These are phyloP conservation scores for Stagonosporopsis vannaccii DNA, from an alignment of 2,329 filamentous ascomycete species.

Conservation along the genomic window DNA sequence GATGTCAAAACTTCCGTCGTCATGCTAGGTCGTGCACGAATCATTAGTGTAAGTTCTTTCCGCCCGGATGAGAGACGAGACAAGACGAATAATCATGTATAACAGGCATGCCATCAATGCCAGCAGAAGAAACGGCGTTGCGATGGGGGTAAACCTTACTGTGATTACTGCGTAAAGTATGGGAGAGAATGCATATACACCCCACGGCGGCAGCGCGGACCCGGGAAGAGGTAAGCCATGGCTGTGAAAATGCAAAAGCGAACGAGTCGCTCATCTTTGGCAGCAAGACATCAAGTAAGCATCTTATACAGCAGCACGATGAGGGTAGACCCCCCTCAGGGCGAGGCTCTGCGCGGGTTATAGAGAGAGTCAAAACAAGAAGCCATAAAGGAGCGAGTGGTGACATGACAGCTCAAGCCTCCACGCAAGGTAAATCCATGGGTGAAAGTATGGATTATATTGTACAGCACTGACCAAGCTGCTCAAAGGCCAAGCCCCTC, in stretches of 20 bases:
- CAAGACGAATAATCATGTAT: neutral
- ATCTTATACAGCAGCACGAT: neutral
- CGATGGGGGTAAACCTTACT: conserved; percentile 1
- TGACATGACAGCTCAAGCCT: neutral
- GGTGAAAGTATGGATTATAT: neutral
- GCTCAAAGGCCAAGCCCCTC: neutral
- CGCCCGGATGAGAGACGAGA: neutral
- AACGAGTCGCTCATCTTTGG: neutral
- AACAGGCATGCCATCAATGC: conserved; percentile 7
- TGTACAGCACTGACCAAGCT: neutral
- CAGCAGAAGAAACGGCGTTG: conserved; percentile 6
- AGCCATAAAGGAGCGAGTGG: neutral
- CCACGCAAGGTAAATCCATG: neutral
- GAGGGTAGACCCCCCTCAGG: neutral
- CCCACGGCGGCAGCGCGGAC: neutral
- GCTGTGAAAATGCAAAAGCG: neutral
- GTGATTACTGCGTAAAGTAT: neutral
- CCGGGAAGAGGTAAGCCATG: conserved; percentile 2
- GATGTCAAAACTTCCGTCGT: neutral
- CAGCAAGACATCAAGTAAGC: neutral
- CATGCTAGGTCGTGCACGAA: neutral
- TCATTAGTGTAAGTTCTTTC: neutral
- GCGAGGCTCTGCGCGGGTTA: neutral
- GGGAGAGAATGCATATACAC: neutral
- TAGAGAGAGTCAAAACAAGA: neutral